Evolutionary conservation across 2,329 filamentous ascomycete genomes (phyloP).

Genomic region (Thyridium curvatum): DNA sequence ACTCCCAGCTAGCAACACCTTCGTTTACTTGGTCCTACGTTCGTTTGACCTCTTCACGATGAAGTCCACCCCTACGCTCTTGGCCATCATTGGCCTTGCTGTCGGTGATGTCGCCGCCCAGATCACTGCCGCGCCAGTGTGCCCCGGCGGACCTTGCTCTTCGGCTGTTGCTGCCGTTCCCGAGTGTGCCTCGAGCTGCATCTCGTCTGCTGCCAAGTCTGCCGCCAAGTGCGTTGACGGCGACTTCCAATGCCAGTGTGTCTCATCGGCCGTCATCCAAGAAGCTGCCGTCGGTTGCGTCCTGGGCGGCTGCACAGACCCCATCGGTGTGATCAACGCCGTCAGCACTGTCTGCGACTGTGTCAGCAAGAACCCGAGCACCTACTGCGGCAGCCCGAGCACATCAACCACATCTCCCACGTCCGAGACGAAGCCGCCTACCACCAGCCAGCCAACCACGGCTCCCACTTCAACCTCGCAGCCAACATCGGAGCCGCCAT

Average conservation of each 20-base stretch:
- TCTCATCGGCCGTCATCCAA: constrained; percentile 1
- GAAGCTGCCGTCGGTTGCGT: constrained; percentile 7
- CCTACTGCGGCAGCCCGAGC: too few relatives aligned
- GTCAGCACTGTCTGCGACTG: constrained; percentile 2
- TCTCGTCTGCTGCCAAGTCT: constrained; percentile 4
- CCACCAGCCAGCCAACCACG: too few relatives aligned
- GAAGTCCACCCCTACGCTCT: too few relatives aligned
- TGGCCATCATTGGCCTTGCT: too few relatives aligned
- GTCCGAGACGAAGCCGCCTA: too few relatives aligned
- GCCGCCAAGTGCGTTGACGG: neutral
- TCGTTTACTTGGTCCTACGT: too few relatives aligned
- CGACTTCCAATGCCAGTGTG: constrained; percentile 5
- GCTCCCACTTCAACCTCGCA: too few relatives aligned
- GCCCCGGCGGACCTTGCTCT: neutral
- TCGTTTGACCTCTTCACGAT: too few relatives aligned
- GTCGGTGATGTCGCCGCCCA: neutral
- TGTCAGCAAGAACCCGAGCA: neutral
- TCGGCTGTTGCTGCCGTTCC: neutral
- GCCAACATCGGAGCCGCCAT: too few relatives aligned
- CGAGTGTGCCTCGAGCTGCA: constrained; percentile 2
- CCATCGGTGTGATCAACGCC: neutral
- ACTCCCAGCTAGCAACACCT: too few relatives aligned
- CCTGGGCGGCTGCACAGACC: neutral
- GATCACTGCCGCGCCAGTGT: neutral
- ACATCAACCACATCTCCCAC: too few relatives aligned